Percentiles rank a stretch among this genome's conserved stretches.
Evolutionary conservation across 192 early-diverging fungal genomes (phyloP).

Genomic region (Diversispora eburnea): DNA sequence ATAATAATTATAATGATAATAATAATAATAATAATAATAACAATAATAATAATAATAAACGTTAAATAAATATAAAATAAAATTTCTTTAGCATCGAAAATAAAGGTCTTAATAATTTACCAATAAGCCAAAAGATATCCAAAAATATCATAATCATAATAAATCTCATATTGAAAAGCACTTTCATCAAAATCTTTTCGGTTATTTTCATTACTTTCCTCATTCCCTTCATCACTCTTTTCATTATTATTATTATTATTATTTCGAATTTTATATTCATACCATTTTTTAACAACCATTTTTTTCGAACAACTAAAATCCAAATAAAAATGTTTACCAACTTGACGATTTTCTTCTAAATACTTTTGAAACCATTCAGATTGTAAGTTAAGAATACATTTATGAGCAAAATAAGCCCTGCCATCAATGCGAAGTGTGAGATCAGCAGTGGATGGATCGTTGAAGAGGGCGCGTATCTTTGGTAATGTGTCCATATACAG

Average conservation of each 20-base stretch:
- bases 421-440: conserved; percentile 6
- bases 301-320: conserved; percentile 1
- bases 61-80: neutral
- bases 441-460: neutral
- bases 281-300: neutral
- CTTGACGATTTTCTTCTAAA: neutral
- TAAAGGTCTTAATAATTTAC: neutral
- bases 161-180: neutral
- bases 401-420: conserved; percentile 4
- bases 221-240: neutral
- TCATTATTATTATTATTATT: neutral
- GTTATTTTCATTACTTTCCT: neutral
- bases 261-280: neutral
- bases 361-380: conserved; percentile 11
- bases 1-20: neutral
- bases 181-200: neutral
- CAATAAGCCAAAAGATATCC: conserved; percentile 7
- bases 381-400: neutral
- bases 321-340: neutral
- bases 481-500: neutral
- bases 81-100: neutral
- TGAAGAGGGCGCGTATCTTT: neutral
- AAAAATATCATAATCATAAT: conserved; percentile 21
- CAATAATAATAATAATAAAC: no score
- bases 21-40: no score